Conservation (phyloP, 148 eudicot genomes). For the Chenopodium suecicum region DNA sequence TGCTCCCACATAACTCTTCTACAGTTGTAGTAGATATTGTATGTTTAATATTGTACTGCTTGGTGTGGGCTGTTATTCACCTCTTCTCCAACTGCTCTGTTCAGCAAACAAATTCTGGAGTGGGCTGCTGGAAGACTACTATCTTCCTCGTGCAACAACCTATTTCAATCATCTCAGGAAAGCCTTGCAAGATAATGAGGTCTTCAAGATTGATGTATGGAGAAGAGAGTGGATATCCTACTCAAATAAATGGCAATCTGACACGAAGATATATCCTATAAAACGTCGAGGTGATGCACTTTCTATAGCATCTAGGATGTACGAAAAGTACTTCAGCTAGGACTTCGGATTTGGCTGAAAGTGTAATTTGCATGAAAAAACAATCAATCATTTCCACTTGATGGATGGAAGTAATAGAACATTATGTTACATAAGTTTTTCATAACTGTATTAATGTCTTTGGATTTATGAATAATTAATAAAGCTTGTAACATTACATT, state of each 20-base stretch:
- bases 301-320: constrained; percentile 52
- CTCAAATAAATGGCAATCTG: constrained; percentile 87
- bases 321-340: constrained; percentile 52
- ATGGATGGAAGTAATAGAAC: background rate
- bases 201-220: constrained; percentile 73
- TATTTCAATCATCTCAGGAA: constrained; percentile 56
- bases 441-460: background rate
- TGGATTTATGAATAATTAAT: background rate
- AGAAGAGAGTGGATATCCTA: constrained; percentile 80
- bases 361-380: background rate
- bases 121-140: constrained; percentile 76
- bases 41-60: background rate
- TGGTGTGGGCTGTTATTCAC: constrained; percentile 3
- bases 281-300: constrained; percentile 71
- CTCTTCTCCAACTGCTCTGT: background rate
- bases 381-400: background rate
- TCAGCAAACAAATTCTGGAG: constrained; percentile 98
- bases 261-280: constrained; percentile 55
- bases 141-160: constrained; percentile 87
- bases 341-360: background rate
- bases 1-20: background rate
- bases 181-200: constrained; percentile 49
- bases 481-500: background rate
- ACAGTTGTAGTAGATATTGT: background rate
- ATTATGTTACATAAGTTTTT: background rate